Evolutionary conservation across 2,329 filamentous ascomycete species (phyloP).

Genomic region (Setomelanomma holmii): DNA sequence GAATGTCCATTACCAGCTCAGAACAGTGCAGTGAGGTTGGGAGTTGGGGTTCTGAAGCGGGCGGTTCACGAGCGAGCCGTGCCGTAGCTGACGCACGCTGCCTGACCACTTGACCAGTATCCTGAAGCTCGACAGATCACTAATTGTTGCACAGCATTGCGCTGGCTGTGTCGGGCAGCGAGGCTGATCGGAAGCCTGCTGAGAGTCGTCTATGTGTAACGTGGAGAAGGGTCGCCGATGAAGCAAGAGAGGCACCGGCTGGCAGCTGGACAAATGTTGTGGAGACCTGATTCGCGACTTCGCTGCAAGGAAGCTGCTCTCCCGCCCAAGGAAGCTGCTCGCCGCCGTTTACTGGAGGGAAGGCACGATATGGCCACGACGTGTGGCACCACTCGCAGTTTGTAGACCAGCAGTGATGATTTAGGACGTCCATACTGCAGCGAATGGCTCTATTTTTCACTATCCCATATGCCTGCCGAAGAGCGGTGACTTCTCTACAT

Average conservation of each 20-base stretch:
- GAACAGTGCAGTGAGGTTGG: background rate
- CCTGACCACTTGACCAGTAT: slow-evolving; percentile 13
- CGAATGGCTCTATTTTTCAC: background rate
- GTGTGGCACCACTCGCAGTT: background rate
- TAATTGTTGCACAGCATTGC: slow-evolving; percentile 38
- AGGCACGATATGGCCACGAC: slow-evolving; percentile 9
- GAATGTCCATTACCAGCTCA: slow-evolving; percentile 51
- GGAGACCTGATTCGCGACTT: background rate
- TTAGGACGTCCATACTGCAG: too few species aligned
- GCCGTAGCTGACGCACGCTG: slow-evolving; percentile 14
- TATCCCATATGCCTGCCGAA: background rate
- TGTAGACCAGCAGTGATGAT: background rate
- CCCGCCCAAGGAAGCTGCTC: background rate
- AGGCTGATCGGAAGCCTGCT: slow-evolving; percentile 19
- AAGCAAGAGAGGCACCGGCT: too few species aligned
- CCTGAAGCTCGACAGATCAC: slow-evolving; percentile 7
- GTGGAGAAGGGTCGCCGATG: slow-evolving; percentile 3
- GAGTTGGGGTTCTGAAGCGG: slow-evolving; percentile 3
- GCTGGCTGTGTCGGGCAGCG: slow-evolving; percentile 19
- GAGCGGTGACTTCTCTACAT: slow-evolving; percentile 12
- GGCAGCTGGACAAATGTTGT: too few species aligned
- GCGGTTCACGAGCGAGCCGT: slow-evolving; percentile 30
- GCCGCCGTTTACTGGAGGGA: background rate
- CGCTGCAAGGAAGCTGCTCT: background rate
- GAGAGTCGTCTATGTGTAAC: slow-evolving; percentile 35